phyloP scores from a whole-genome alignment of 306 rosid genomes.

The Vigna hirtella region DNA sequence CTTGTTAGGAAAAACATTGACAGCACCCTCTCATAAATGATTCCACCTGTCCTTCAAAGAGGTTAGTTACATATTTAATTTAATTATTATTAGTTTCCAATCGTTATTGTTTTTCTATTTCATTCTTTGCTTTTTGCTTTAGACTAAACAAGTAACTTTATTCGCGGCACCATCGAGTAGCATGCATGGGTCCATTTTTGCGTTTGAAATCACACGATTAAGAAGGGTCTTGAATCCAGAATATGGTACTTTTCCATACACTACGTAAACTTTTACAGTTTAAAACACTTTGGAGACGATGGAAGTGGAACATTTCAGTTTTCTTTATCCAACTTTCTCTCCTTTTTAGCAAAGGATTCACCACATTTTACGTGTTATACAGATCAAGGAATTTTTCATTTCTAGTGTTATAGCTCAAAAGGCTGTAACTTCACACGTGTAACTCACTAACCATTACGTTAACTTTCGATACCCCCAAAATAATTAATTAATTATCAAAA shows the following conservation, averaged over 20 bases:
- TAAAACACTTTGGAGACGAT: background rate
- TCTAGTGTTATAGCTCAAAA: background rate
- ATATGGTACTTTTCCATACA: background rate
- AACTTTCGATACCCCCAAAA: too few relatives aligned
- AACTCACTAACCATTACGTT: too few relatives aligned
- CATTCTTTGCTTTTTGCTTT: too few relatives aligned
- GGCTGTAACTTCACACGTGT: too few relatives aligned
- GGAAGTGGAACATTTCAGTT: background rate
- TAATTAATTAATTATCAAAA: too few relatives aligned
- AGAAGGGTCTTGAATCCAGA: constrained; percentile 22
- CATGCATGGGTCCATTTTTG: background rate
- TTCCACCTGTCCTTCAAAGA: too few relatives aligned
- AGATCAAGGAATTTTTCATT: background rate
- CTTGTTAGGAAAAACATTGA: too few relatives aligned
- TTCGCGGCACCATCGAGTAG: background rate
- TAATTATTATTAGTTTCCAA: too few relatives aligned
- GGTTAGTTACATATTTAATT: too few relatives aligned
- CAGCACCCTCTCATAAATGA: too few relatives aligned
- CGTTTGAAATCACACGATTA: background rate
- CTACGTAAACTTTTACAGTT: background rate
- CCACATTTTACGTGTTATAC: constrained; percentile 18
- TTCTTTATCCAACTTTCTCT: background rate
- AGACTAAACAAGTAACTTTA: background rate
- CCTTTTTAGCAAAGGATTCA: constrained; percentile 37
- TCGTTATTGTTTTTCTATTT: too few relatives aligned